A percentile compares a stretch with the other conserved stretches of the same genome.
Evolutionary conservation across 306 rosid species (phyloP).

Genomic region (Malus sieversii): DNA sequence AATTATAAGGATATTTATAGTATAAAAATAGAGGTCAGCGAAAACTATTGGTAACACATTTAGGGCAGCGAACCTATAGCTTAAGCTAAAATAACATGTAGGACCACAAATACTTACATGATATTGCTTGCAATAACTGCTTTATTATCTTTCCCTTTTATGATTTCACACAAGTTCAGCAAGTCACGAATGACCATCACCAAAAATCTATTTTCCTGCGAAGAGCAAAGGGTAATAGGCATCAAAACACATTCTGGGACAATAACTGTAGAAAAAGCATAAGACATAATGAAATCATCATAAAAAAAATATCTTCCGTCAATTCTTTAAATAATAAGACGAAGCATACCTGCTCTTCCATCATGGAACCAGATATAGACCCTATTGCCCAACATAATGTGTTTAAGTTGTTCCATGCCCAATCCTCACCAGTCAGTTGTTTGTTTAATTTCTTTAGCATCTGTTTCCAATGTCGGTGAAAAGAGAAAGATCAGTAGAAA

Average conservation of each 20-base stretch:
- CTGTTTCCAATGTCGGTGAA: constrained; percentile 25
- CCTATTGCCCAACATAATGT: constrained; percentile 99
- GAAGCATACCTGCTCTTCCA: constrained; percentile 80
- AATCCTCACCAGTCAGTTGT: constrained; percentile 94
- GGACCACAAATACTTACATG: constrained; percentile 46
- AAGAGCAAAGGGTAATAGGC: constrained; percentile 20
- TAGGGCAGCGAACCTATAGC: background rate
- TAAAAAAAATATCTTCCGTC: background rate
- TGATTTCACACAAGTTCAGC: constrained; percentile 85
- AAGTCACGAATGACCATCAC: constrained; percentile 99
- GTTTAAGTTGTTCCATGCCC: constrained; percentile 98
- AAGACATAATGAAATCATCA: background rate
- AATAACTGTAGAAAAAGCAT: background rate
- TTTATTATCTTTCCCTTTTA: constrained; percentile 96
- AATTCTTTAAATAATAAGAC: background rate
- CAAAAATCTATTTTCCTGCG: constrained; percentile 97
- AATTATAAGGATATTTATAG: background rate
- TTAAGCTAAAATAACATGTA: background rate
- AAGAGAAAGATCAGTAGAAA: background rate
- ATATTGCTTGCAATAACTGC: constrained; percentile 98
- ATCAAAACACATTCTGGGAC: constrained; percentile 7
- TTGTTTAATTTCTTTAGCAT: constrained; percentile 91
- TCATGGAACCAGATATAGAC: constrained; percentile 97
- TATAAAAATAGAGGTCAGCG: background rate
- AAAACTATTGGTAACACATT: background rate